Conservation (phyloP, 495 filamentous ascomycete genomes). For the Hypoxylon trugodes region DNA sequence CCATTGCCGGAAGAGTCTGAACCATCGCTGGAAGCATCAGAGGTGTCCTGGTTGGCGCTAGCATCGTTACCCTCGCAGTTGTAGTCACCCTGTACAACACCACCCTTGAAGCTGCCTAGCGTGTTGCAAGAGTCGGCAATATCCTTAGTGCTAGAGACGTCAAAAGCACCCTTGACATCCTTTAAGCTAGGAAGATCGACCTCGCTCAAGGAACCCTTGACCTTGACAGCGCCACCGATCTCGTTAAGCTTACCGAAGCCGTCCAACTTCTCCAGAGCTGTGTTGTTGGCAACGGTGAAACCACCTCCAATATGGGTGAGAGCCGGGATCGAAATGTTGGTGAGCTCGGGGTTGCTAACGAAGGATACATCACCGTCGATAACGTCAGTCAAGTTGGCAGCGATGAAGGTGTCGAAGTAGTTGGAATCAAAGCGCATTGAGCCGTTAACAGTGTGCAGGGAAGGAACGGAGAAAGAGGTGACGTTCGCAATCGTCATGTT, state of each 20-base stretch:
- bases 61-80: slow-evolving; percentile 61
- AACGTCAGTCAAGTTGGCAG: slow-evolving; percentile 81
- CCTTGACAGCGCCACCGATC: slow-evolving; percentile 88
- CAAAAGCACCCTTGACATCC: slow-evolving; percentile 86
- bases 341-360: slow-evolving; percentile 76
- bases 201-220: slow-evolving; percentile 84
- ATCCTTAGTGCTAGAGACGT: slow-evolving; percentile 76
- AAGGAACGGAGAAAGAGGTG: slow-evolving; percentile 74
- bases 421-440: slow-evolving; percentile 86
- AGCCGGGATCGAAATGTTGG: slow-evolving; percentile 76
- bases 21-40: slow-evolving; percentile 37
- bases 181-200: slow-evolving; percentile 72
- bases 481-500: slow-evolving; percentile 93
- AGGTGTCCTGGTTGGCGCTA: slow-evolving; percentile 53
- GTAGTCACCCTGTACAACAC: slow-evolving; percentile 68
- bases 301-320: slow-evolving; percentile 77
- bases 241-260: slow-evolving; percentile 71
- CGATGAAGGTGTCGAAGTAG: slow-evolving; percentile 70
- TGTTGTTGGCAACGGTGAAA: slow-evolving; percentile 89
- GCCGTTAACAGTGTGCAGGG: slow-evolving; percentile 77
- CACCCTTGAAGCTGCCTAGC: slow-evolving; percentile 57
- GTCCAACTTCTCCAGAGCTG: slow-evolving; percentile 66
- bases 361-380: slow-evolving; percentile 76
- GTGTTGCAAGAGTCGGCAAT: slow-evolving; percentile 59
- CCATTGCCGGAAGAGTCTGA: slow-evolving; percentile 24